Percentiles rank a stretch among this genome's conserved stretches.
phyloP scores from a whole-genome alignment of 1,284 basidiomycete genomes.

The Rhodotorula sp. region DNA sequence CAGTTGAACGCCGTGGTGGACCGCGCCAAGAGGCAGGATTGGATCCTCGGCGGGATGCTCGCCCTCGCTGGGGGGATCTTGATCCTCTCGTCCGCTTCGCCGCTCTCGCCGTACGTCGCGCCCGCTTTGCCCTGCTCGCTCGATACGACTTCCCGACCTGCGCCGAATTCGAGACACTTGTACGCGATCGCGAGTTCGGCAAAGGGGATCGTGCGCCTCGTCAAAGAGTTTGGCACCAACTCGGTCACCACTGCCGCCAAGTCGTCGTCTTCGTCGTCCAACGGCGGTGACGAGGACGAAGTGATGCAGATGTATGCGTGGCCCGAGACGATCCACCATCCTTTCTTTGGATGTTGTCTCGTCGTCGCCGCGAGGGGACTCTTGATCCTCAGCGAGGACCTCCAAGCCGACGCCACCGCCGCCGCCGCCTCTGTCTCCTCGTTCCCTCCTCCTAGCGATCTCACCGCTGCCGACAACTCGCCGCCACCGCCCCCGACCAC shows the following conservation, averaged over 20 bases:
- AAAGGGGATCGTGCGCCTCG: conserved; percentile 9
- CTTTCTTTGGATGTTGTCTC: conserved; percentile 24
- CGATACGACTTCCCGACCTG: conserved; percentile 17
- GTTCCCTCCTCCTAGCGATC: too few species aligned
- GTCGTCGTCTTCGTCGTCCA: neutral
- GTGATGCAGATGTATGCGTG: neutral
- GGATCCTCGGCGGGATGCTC: conserved; percentile 8
- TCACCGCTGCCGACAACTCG: too few species aligned
- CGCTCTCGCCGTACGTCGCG: conserved; percentile 16
- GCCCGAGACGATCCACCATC: conserved; percentile 7
- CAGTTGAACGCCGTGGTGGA: neutral
- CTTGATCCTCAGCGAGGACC: conserved; percentile 11
- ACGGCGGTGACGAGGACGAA: neutral
- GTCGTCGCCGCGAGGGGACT: conserved; percentile 16
- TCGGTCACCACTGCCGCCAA: neutral
- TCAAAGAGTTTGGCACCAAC: neutral
- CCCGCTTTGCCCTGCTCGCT: conserved; percentile 19
- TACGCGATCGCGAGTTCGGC: conserved; percentile 4
- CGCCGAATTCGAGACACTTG: neutral
- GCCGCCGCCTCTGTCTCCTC: neutral
- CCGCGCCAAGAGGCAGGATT: neutral
- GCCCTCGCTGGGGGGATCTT: conserved; percentile 8
- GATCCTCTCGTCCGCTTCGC: conserved; percentile 14
- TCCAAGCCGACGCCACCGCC: neutral
- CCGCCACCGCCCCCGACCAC: neutral